Evolutionary conservation across 2,329 filamentous ascomycete genomes (phyloP), one percentile per base, ranked within the genome.

Genomic region (Fusarium sp.): DNA sequence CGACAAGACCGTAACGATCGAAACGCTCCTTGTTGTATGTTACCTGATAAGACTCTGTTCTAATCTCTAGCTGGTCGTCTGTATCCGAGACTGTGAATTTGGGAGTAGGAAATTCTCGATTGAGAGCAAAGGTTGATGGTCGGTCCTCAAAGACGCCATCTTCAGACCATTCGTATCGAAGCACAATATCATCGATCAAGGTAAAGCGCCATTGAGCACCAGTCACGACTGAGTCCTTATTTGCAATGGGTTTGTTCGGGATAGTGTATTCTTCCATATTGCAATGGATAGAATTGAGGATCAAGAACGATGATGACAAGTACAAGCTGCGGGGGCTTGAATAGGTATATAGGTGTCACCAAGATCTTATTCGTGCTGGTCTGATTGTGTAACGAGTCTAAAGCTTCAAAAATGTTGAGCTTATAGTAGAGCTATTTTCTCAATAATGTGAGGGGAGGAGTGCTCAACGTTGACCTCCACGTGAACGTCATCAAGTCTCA

Each of bases 81-180:
- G 76, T 77, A 20, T 89, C 83, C 55, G 82, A 78, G 48, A 86
- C 78, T 7, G 80, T 81, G 69, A 85, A 88, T 42, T 83, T 73
- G 1, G 85, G 81, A 2, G 63, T 59, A 2, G 82, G 77, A 26
- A 86, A 76, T 33, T 55, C 49, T 26, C 88, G 82, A 66, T 87
- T 85, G 58, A 87, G 80, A n/a, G 88, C 89, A 72, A 91, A 88
- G 11, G 85, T 86, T 1, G 87, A 90, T 0, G 87, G 85, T 6
- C 88, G 84, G 73, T 91, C 88, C 73, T 91, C 89, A 69, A 91
- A 91, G 34, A 79, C 72, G 49, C 85, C 83, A 65, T 91, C 88
- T 13, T 82, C 79, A 1, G 88, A 84, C 87, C 87, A 91, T 77
- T 91, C 88, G 65, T 87, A 90, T 33, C 89, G 86, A 28, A 91